Evolutionary conservation across 129 eudicot species (phyloP), one percentile per base, ranked within the genome.

Genomic region (Escallonia herrerae): DNA sequence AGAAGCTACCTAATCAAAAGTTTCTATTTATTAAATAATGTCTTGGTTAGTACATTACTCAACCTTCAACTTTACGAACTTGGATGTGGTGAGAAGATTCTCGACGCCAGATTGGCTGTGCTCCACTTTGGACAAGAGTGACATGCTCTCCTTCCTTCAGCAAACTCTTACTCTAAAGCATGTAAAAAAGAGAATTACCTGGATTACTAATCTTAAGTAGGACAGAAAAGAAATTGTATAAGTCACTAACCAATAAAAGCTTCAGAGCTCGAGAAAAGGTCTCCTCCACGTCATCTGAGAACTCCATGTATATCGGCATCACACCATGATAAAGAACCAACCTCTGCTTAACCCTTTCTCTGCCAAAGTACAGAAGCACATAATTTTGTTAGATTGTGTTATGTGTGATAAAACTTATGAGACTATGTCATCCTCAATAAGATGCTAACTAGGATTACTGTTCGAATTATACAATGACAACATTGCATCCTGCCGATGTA

Each of bases 81-180:
- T 90, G 97, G 44, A 90, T 90, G 74, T 90, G 97, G 72, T 87
- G 97, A 67, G 87, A 77, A 55, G 95, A 90, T 72, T 84, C 91
- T 61, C 87, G 65, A 55, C 99, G 93, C 99, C 99, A 94, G 68
- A 94, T 94, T 57, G 99, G 91, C 71, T 94, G 91, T 0, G 99
- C 93, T 76, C 99, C 97, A 75, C 99, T 94, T 76, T 94, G 99
- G 68, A 94, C 99, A 53, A 94, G 95, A 43, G 99, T 94, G 4
- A 94, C 99, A 74, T 81, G 77, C 59, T 89, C 87, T 14, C 89
- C 99, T 70, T 80, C 93, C 72, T 82, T 82, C 72, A 94, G 71
- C 66, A 86, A 76, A 58, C 73, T 79, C 85, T 89, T 89, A 43
- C 65, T 79, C 99, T 94, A 72, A 48, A 42, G 49, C 5, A 56